A percentile compares a stretch with the other conserved stretches of the same genome.
phyloP scores from a whole-genome alignment of 257 asterid species.

The Penstemon eatonii region DNA sequence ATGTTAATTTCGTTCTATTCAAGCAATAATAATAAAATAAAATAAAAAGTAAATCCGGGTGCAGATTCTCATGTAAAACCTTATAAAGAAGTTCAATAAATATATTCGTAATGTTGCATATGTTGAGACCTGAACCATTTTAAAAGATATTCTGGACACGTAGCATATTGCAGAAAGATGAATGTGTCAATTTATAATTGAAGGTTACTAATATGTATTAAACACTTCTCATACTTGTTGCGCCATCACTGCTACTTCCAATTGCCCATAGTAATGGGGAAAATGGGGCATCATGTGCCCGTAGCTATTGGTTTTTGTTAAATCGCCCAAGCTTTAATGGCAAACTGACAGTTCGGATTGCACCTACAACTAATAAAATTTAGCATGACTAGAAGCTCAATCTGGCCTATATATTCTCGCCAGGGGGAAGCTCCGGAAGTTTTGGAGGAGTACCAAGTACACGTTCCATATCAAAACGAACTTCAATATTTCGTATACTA shows the following conservation, averaged over 20 bases:
- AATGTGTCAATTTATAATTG: neutral
- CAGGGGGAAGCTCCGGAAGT: constrained; percentile 94
- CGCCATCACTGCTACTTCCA: constrained; percentile 20
- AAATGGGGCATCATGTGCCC: constrained; percentile 4
- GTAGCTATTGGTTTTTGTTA: neutral
- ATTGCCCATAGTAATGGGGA: constrained; percentile 1
- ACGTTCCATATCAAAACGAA: constrained; percentile 95
- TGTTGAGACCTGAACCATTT: too few relatives aligned
- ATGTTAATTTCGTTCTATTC: too few relatives aligned
- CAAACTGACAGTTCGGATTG: constrained; percentile 3
- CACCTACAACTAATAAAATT: constrained; percentile 21
- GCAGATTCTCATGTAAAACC: too few relatives aligned
- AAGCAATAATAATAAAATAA: too few relatives aligned
- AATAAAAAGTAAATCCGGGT: too few relatives aligned
- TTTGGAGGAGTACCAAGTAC: constrained; percentile 81
- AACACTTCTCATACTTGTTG: constrained; percentile 16
- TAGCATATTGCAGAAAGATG: neutral
- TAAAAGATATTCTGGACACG: too few relatives aligned
- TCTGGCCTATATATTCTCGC: constrained; percentile 62
- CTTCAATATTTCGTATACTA: constrained; percentile 90
- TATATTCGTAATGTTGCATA: too few relatives aligned
- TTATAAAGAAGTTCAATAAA: too few relatives aligned
- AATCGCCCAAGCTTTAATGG: neutral
- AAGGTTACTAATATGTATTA: neutral
- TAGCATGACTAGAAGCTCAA: constrained; percentile 22